Evolutionary conservation across 257 asterid species (phyloP), one percentile per base, ranked within the genome.

Genomic region (Plantago ovata): DNA sequence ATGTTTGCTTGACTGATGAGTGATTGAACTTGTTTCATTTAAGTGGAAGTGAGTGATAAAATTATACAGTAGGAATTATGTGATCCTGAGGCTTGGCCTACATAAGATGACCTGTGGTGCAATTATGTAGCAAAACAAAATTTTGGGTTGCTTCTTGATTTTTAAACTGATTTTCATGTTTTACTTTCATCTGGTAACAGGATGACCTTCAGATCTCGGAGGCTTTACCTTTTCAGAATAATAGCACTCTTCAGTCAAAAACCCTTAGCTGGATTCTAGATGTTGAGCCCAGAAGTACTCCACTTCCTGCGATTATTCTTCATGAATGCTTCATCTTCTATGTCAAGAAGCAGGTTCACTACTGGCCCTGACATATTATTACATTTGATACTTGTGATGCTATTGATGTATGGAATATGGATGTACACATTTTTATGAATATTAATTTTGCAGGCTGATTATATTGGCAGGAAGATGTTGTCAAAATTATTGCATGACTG

Each of bases 181-280:
- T 53, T 66, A 38, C 38, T 66, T 64, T 42, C 3, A 65, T 69
- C 58, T 49, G 72, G 73, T 64, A 61, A 59, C 86, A 93, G 97
- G 98, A 89, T 60, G 82, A 77, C 47, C 85, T 69, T 77, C 78
- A 59, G 66, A 73, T 89, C 52, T 82, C 97, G 10, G 86, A 93
- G 75, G 74, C 75, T 61, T 80, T 93, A 68, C 98, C 97, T 36
- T 93, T 86, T 65, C 97, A 93, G 73, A 84, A 79, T 72, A 93
- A 93, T 66, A 82, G 97, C 75, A 86, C 92, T 38, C 84, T 93
- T 56, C 83, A 88, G 52, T 93, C 97, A 55, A 93, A 66, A 78
- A 68, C 74, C 70, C 92, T 89, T 56, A 70, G 80, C 66, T 84
- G 91, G 97, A 81, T 89, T 59, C 81, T 70, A 50, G 67, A 63